These are phyloP conservation scores for Nigrograna mackinnonii DNA, from an alignment of 2,329 filamentous ascomycete species.

Conservation along the genomic window DNA sequence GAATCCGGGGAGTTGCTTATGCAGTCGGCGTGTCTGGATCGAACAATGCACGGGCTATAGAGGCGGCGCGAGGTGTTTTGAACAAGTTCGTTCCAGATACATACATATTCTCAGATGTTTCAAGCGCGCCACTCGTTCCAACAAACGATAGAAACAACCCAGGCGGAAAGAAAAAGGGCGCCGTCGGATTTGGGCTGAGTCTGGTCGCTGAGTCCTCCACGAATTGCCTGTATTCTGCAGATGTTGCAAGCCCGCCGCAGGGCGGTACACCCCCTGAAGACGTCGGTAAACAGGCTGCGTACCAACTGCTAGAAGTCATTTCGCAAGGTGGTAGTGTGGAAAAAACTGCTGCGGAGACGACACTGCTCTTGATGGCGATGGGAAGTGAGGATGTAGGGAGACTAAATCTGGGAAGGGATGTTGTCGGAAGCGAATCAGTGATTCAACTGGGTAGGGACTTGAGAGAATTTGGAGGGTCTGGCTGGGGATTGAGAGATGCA, in stretches of 20 bases:
- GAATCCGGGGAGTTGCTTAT: conserved; percentile 91
- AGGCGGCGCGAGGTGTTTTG: conserved; percentile 81
- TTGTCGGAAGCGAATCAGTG: conserved; percentile 79
- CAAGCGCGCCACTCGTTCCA: conserved; percentile 62
- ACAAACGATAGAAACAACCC: conserved; percentile 71
- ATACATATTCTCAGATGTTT: conserved; percentile 77
- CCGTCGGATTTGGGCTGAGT: conserved; percentile 89
- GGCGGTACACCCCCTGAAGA: conserved; percentile 90
- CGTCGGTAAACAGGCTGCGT: conserved; percentile 84
- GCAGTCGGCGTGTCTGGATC: conserved; percentile 87
- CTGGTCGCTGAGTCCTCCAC: conserved; percentile 91
- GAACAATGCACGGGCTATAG: conserved; percentile 95
- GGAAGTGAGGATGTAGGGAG: conserved; percentile 93
- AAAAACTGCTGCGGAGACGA: conserved; percentile 69
- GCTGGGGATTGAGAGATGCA: conserved; percentile 78
- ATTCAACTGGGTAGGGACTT: conserved; percentile 83
- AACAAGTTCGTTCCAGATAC: conserved; percentile 85
- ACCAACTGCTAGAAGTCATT: conserved; percentile 84
- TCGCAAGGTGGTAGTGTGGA: conserved; percentile 81
- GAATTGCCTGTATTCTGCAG: conserved; percentile 85
- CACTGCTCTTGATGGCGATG: conserved; percentile 95
- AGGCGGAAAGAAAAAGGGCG: conserved; percentile 61
- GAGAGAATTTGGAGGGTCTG: conserved; percentile 84
- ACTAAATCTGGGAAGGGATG: conserved; percentile 77
- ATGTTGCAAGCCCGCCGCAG: conserved; percentile 72